Percentiles rank a stretch among this genome's conserved stretches.
phyloP scores from a whole-genome alignment of 352 stramenopile species.

The Phytopythium boreale region DNA sequence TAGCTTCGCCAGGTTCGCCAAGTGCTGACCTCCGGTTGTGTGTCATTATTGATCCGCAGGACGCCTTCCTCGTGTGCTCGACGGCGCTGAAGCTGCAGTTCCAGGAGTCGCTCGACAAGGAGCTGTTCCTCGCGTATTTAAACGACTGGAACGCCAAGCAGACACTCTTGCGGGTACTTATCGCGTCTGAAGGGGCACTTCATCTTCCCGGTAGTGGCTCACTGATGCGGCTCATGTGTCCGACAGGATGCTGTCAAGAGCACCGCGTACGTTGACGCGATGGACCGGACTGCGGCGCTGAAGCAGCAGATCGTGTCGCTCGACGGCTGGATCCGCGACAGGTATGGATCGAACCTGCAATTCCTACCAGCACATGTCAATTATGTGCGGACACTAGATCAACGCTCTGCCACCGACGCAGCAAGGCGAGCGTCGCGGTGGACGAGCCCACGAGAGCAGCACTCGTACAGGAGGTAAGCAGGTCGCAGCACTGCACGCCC shows the following conservation, averaged over 20 bases:
- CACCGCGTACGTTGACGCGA: conserved; percentile 1
- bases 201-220: not conserved
- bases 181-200: not conserved
- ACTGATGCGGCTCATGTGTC: not conserved
- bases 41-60: conserved; percentile 14
- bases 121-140: conserved; percentile 56
- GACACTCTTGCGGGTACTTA: conserved; percentile 21
- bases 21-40: not conserved
- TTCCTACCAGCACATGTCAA: too few species aligned
- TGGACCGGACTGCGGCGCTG: not conserved
- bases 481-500: too few species aligned
- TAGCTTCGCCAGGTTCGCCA: not conserved
- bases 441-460: conserved; percentile 1
- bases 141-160: conserved; percentile 39
- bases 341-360: not conserved
- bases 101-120: conserved; percentile 41
- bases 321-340: not conserved
- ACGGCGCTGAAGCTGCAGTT: conserved; percentile 64
- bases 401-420: not conserved
- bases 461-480: not conserved
- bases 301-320: conserved; percentile 6
- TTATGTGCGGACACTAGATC: too few species aligned
- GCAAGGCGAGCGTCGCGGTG: conserved; percentile 4
- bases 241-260: not conserved
- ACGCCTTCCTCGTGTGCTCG: conserved; percentile 51